phyloP scores from a whole-genome alignment of 805 yeast genomes.

The Scheffersomyces spartinae region DNA sequence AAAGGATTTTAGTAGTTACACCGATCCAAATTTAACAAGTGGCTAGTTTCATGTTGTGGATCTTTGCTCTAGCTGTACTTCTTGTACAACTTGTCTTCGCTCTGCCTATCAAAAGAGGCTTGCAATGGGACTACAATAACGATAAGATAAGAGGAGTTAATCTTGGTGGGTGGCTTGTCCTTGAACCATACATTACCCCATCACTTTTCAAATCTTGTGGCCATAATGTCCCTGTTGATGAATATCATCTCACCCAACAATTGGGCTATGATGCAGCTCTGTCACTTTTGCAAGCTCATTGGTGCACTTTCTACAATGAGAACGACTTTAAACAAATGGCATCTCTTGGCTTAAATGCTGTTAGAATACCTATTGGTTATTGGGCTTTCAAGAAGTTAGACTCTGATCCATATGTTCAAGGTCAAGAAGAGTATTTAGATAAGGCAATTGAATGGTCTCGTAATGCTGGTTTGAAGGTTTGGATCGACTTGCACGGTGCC shows the following conservation, averaged over 20 bases:
- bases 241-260: constrained; percentile 50
- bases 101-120: constrained; percentile 12
- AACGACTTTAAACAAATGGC: constrained; percentile 53
- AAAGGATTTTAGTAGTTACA: too few species aligned
- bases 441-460: constrained; percentile 70
- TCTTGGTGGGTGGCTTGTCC: constrained; percentile 83
- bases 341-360: constrained; percentile 62
- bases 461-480: constrained; percentile 50
- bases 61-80: too few species aligned
- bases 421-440: constrained; percentile 65
- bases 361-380: constrained; percentile 87
- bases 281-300: constrained; percentile 49
- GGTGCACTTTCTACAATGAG: constrained; percentile 71
- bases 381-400: constrained; percentile 69
- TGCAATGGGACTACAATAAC: constrained; percentile 21
- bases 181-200: constrained; percentile 83
- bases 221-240: constrained; percentile 63
- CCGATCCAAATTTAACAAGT: too few species aligned
- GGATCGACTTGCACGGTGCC: constrained; percentile 95
- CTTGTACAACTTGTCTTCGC: too few species aligned
- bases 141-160: constrained; percentile 54
- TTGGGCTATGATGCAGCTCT: constrained; percentile 54
- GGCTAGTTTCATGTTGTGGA: too few species aligned
- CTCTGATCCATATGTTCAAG: constrained; percentile 78
- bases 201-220: constrained; percentile 48